These are phyloP conservation scores for Dictyostelium purpureum DNA, from an alignment of 78 protist genomes.

Conservation along the genomic window DNA sequence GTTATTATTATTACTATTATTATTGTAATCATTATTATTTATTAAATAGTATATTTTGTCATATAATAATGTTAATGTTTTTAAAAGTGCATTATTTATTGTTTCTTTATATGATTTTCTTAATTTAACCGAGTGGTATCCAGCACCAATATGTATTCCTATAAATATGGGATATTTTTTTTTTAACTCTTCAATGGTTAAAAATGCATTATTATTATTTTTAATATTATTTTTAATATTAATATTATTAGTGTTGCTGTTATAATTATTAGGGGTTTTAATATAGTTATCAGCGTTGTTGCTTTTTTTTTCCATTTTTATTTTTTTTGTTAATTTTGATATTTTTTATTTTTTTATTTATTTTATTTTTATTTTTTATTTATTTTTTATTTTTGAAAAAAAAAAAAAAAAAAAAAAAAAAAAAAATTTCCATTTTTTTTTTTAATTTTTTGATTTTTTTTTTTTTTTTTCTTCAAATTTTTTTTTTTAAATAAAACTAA, in stretches of 20 bases:
- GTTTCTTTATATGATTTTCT: conserved; percentile 5
- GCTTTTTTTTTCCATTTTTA: neutral
- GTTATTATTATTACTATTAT: neutral
- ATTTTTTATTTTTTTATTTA: neutral
- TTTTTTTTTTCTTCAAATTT: no score
- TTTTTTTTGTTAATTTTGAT: neutral
- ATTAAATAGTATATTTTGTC: neutral
- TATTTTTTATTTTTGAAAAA: neutral
- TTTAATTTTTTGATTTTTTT: neutral
- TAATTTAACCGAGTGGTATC: conserved; percentile 58
- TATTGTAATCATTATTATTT: neutral
- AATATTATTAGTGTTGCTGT: no score
- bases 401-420: no score
- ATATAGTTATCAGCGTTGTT: no score
- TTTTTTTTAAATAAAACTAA: no score
- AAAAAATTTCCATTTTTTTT: neutral
- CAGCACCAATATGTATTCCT: conserved; percentile 79
- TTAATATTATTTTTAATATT: neutral
- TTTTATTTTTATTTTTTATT: no score
- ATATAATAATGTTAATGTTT: neutral
- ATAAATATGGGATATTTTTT: conserved; percentile 37
- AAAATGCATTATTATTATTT: neutral
- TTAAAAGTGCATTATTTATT: conserved; percentile 2
- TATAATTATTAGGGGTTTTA: no score
- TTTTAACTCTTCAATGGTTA: neutral